Base-by-base conservation (phyloP, 106 monocot genomes). In the Amphibolis antarctica region DNA sequence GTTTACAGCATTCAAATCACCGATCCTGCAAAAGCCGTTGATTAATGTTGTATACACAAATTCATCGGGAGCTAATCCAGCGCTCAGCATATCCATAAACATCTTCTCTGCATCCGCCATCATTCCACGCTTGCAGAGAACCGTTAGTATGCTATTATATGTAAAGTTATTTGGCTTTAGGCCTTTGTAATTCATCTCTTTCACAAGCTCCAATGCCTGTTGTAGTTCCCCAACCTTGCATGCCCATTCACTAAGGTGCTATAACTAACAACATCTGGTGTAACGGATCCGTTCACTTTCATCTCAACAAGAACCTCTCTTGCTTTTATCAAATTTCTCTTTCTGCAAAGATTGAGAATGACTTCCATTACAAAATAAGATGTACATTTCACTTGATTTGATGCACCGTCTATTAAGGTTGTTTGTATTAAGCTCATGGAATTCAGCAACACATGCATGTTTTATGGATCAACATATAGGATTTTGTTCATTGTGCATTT, bases 1-100 rank as follows among this genome's bases (percentile, higher is more conserved):
- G 23, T 70, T 29, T 18, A 67, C 81, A 0, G 71, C 59, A 24
- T 60, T 44, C 53, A 91, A 44, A 44, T 85, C 57, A 12, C 82
- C 80, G n/a, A 24, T 64, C n/a, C 70, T 80, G 54, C 73, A 82
- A 47, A 75, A 85, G 3, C 87, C 87, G 62, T 75, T 59, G 24
- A 98, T 74, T 31, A 98, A 57, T 42, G 87, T 81, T 55, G 91
- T 98, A 51, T 83, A 98, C 20, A 91, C 61, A 45, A 18, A 26
- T 5, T 63, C 62, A 23, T 62, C 67, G 10, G 75, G 67, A 62
- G 48, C 4, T 7, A 80, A 70, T 18, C 55, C 66, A 28, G 30
- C 66, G 31, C 19, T 63, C 3, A 46, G 43, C 80, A 75, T 80
- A 29, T 56, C 46, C 19, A 13, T 11, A 63, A 80, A 65, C 12